phyloP scores from a whole-genome alignment of 805 yeast species.

The Spathaspora passalidarum region DNA sequence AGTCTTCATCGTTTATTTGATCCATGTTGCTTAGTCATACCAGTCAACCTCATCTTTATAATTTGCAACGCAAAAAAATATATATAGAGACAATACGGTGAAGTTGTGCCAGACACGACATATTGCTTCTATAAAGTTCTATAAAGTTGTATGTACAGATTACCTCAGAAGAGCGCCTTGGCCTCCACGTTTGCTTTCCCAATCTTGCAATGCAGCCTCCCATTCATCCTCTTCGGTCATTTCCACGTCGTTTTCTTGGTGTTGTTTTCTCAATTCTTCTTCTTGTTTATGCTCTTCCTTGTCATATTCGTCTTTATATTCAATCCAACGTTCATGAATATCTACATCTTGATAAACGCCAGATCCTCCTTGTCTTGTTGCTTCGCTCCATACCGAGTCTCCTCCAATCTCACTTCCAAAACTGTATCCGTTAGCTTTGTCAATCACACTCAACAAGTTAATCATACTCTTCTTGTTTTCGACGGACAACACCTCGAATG shows the following conservation, averaged over 20 bases:
- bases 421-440: slow-evolving; percentile 89
- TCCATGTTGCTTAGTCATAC: neutral
- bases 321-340: slow-evolving; percentile 95
- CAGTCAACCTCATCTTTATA: neutral
- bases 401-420: slow-evolving; percentile 96
- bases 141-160: neutral
- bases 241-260: slow-evolving; percentile 16
- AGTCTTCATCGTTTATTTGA: neutral
- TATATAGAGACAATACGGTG: neutral
- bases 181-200: slow-evolving; percentile 20
- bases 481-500: slow-evolving; percentile 84
- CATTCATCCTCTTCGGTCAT: slow-evolving; percentile 67
- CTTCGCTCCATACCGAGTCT: slow-evolving; percentile 97
- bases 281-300: slow-evolving; percentile 46
- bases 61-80: neutral
- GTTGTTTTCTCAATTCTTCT: slow-evolving; percentile 30
- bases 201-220: slow-evolving; percentile 43
- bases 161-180: slow-evolving; percentile 4
- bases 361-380: slow-evolving; percentile 78
- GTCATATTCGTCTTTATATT: slow-evolving; percentile 76
- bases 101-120: neutral
- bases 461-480: slow-evolving; percentile 95
- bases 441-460: slow-evolving; percentile 68
- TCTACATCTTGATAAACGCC: slow-evolving; percentile 57
- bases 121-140: neutral